These are phyloP conservation scores for Lichtheimia ramosa DNA, from an alignment of 371 early-diverging fungal genomes.

Conservation along the genomic window DNA sequence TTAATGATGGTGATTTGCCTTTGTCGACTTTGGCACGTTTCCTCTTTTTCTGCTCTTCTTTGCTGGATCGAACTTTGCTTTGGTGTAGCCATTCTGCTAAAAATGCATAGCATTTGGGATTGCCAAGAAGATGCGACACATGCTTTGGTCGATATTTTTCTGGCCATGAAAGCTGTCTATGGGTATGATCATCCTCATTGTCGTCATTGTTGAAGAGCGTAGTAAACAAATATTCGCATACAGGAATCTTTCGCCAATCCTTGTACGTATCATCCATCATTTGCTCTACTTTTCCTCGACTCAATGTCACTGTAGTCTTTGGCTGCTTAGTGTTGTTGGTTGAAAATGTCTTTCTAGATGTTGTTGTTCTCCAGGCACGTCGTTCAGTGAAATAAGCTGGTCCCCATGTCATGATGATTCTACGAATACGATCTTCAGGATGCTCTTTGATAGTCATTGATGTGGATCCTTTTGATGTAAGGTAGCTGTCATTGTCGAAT, in stretches of 20 bases:
- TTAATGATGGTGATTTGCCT: no score
- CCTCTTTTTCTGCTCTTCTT: neutral
- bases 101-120: constrained; percentile 9
- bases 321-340: neutral
- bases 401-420: neutral
- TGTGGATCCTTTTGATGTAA: neutral
- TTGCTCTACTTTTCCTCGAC: neutral
- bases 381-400: neutral
- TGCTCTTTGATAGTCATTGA: neutral
- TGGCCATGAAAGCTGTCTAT: constrained; percentile 19
- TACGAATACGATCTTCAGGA: neutral
- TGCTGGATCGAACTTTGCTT: constrained; percentile 15
- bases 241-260: neutral
- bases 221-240: constrained; percentile 1
- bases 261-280: constrained; percentile 6
- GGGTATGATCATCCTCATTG: neutral
- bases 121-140: constrained; percentile 18
- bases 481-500: neutral
- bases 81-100: constrained; percentile 25
- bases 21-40: no score
- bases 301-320: neutral
- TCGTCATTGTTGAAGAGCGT: neutral
- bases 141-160: constrained; percentile 32
- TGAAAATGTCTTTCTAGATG: neutral
- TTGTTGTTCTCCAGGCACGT: constrained; percentile 1